Base-by-base conservation (phyloP, 345 rosid species). In the Salix suchowensis region DNA sequence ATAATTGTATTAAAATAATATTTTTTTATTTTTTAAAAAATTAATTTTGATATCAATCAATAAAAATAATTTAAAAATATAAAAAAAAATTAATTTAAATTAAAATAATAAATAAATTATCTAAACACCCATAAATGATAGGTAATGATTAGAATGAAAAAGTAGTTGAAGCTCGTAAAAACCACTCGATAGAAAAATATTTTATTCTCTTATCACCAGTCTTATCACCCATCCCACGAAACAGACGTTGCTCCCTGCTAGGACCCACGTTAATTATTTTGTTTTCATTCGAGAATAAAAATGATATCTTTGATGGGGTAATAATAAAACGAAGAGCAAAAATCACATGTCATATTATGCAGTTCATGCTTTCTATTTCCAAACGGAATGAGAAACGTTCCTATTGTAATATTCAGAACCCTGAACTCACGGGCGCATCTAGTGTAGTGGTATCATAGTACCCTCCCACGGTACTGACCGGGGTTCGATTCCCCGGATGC, bases 401-500 rank as follows among this genome's bases (percentile, higher is more conserved):
- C 0, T 11, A 42, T 0, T 2, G 0, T 2, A 2, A 12, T 2
- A 10, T 12, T 11, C 14, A 42, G 14, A 42, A 42, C 1, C 46
- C 0, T 0, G 14, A 0, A 1, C 1, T 2, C 14, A 3, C 46
- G 11, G 2, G 65, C 96, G 94, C 96, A 91, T 89, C 89, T 88
- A 76, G 94, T 94, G 97, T 92, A 87, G 97, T 88, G 94, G 97
- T 92, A 88, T 89, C 96, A 91, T 91, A 88, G 92, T 88, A 90
- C 97, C 97, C 98, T 91, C 97, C 96, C 97, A 91, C 92, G 96
- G 96, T 90, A 86, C 91, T 89, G 91, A 89, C 92, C 91, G 81
- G 91, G 92, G 98, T 90, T 91, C 91, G 96, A 91, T 89, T 90
- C 94, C 95, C 92, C 81, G 94, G 92, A 89, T 90, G 91, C 91